Conservation (phyloP, 2,329 filamentous ascomycete species). For the Ophiocordyceps australis region DNA sequence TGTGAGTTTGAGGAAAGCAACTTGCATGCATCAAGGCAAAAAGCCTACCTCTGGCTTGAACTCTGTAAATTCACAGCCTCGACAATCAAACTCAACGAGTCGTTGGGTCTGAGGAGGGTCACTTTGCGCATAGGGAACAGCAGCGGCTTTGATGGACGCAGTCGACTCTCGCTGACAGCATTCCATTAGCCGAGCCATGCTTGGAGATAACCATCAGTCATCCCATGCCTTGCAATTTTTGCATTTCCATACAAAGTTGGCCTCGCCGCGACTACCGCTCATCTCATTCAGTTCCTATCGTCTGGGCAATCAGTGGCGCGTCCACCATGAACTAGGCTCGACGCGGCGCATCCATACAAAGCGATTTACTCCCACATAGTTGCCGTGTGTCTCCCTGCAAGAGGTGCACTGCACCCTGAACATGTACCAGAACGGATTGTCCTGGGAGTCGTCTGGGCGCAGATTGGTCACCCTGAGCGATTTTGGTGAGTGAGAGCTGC, state of each 20-base stretch:
- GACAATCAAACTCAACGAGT: conserved; percentile 82
- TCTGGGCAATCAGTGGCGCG: conserved; percentile 3
- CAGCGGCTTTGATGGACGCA: conserved; percentile 61
- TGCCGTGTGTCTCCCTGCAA: conserved; percentile 78
- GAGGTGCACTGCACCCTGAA: conserved; percentile 99
- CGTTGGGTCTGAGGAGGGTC: conserved; percentile 61
- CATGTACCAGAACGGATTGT: conserved; percentile 83
- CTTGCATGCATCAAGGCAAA: neutral
- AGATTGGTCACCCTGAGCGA: conserved; percentile 73
- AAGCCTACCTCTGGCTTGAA: conserved; percentile 73
- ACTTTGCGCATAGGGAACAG: conserved; percentile 50
- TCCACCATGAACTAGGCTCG: too few species aligned
- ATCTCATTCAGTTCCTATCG: conserved; percentile 75
- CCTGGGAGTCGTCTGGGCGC: conserved; percentile 63
- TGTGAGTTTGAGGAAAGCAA: neutral
- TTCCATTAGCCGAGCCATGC: too few species aligned
- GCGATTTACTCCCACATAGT: conserved; percentile 70
- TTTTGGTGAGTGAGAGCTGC: too few species aligned
- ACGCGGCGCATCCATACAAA: conserved; percentile 43
- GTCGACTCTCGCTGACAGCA: conserved; percentile 60
- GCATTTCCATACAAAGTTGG: conserved; percentile 99
- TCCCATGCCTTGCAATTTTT: conserved; percentile 81
- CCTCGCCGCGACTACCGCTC: conserved; percentile 83
- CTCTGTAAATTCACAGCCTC: conserved; percentile 78
- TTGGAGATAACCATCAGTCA: too few species aligned